These are phyloP conservation scores for Claviceps paspali DNA, from an alignment of 2,329 filamentous ascomycete genomes.

Conservation along the genomic window DNA sequence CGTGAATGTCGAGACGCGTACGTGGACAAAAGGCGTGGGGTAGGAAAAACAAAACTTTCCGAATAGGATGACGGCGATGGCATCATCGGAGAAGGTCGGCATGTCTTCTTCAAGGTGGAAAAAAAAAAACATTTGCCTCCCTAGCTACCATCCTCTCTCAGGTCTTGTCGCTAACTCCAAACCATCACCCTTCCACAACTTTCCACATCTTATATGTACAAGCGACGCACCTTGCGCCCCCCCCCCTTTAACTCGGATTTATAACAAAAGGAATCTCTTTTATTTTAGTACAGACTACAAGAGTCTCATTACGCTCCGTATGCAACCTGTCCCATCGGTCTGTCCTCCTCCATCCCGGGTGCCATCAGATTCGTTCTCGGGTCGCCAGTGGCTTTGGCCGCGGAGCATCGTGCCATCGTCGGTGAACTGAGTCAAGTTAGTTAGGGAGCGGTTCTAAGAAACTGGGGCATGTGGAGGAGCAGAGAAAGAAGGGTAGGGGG, in stretches of 20 bases:
- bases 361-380: slow-evolving; percentile 69
- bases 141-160: neutral
- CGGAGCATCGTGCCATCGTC: slow-evolving; percentile 95
- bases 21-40: no score
- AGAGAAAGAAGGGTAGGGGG: neutral
- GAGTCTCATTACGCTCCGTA: slow-evolving; percentile 33
- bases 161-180: neutral
- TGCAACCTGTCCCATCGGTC: slow-evolving; percentile 44
- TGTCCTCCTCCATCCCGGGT: slow-evolving; percentile 48
- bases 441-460: slow-evolving; percentile 7
- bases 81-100: neutral
- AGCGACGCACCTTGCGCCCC: slow-evolving; percentile 11
- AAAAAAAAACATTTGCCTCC: slow-evolving; percentile 10
- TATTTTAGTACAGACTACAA: slow-evolving; percentile 20
- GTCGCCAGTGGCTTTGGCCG: slow-evolving; percentile 72
- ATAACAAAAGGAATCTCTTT: slow-evolving; percentile 16
- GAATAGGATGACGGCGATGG: neutral
- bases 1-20: no score
- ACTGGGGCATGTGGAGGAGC: slow-evolving; percentile 2
- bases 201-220: slow-evolving; percentile 25
- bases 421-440: slow-evolving; percentile 51
- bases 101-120: neutral
- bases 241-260: slow-evolving; percentile 7
- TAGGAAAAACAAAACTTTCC: no score
- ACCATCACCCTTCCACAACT: neutral